Percentiles rank a stretch among this genome's conserved stretches.
phyloP scores from a whole-genome alignment of 2,329 filamentous ascomycete species.

The Fusarium albosuccineum region DNA sequence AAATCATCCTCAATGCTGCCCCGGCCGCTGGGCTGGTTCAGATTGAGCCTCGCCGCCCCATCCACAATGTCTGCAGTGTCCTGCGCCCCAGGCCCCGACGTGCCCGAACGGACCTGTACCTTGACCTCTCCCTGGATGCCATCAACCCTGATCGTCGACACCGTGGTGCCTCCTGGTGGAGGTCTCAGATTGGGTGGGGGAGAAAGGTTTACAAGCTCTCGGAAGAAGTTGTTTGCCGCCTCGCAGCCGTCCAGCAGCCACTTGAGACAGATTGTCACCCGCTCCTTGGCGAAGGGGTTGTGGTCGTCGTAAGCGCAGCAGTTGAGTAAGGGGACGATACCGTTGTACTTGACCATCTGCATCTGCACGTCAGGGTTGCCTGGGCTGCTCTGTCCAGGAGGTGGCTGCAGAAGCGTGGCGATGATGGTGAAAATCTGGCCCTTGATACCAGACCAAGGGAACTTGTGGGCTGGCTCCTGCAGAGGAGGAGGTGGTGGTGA shows the following conservation, averaged over 20 bases:
- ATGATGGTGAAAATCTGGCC: slow-evolving; percentile 92
- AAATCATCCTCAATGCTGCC: slow-evolving; percentile 60
- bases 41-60: slow-evolving; percentile 57
- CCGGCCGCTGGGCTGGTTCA: slow-evolving; percentile 49
- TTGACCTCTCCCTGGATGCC: slow-evolving; percentile 69
- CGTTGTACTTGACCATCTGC: slow-evolving; percentile 87
- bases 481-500: slow-evolving; percentile 60
- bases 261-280: slow-evolving; percentile 89
- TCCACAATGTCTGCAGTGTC: slow-evolving; percentile 57
- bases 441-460: slow-evolving; percentile 82
- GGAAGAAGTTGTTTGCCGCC: slow-evolving; percentile 78
- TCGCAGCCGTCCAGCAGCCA: slow-evolving; percentile 82
- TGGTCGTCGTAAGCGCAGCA: slow-evolving; percentile 93
- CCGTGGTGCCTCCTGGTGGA: slow-evolving; percentile 51
- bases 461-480: slow-evolving; percentile 74
- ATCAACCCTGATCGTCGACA: slow-evolving; percentile 65
- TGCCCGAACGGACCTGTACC: slow-evolving; percentile 62
- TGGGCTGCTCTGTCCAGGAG: slow-evolving; percentile 69
- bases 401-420: slow-evolving; percentile 89
- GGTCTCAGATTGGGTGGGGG: slow-evolving; percentile 56
- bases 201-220: slow-evolving; percentile 68
- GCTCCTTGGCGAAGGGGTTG: slow-evolving; percentile 94
- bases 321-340: slow-evolving; percentile 87
- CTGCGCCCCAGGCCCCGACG: slow-evolving; percentile 42
- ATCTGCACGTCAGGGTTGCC: slow-evolving; percentile 83